phyloP scores from a whole-genome alignment of 768 basidiomycete genomes.

The Agaricus subrufescens region DNA sequence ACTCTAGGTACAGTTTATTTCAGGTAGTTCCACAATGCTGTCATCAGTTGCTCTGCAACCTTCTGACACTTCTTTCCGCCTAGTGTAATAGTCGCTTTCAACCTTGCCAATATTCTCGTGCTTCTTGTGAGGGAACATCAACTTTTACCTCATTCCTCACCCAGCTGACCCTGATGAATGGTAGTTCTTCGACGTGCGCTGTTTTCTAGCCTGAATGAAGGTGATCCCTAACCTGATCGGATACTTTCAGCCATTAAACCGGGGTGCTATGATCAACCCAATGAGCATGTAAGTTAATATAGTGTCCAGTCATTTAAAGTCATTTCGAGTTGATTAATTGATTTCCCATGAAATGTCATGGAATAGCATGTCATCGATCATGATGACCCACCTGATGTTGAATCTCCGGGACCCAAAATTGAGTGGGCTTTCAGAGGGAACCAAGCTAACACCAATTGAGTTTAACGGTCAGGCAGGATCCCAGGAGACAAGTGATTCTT shows the following conservation, averaged over 20 bases:
- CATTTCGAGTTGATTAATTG: neutral
- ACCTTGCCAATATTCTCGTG: slow-evolving; percentile 10
- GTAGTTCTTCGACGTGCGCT: no score
- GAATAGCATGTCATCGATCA: neutral
- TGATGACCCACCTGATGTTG: neutral
- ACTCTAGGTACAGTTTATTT: slow-evolving; percentile 36
- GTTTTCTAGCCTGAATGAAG: no score
- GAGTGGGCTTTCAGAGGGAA: neutral
- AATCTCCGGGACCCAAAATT: slow-evolving; percentile 2
- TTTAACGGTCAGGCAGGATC: no score
- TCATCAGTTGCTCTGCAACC: slow-evolving; percentile 5
- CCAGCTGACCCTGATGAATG: no score
- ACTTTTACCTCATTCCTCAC: no score
- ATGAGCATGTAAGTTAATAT: neutral
- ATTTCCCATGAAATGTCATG: neutral
- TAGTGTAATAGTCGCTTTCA: neutral
- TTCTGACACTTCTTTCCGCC: no score
- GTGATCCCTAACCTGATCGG: no score
- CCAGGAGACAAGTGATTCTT: no score
- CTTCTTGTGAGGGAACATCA: slow-evolving; percentile 9
- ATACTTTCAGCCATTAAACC: neutral
- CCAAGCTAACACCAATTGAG: no score
- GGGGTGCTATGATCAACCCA: neutral
- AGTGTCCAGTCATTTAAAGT: no score
- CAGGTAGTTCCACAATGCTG: slow-evolving; percentile 18